Evolutionary conservation across 805 yeast species (phyloP), one percentile per base, ranked within the genome.

Genomic region (Candida ulmi): DNA sequence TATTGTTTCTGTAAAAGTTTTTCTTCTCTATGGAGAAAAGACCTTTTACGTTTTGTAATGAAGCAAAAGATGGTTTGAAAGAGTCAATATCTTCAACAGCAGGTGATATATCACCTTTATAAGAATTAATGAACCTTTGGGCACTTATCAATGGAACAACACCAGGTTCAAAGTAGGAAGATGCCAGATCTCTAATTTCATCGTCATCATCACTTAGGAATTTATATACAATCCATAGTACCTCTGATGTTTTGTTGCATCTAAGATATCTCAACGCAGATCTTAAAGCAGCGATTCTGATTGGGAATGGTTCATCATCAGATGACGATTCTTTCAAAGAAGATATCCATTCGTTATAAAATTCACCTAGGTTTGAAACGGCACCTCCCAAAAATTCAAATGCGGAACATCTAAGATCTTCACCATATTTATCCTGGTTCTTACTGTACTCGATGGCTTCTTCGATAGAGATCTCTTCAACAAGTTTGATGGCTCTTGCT

Each of bases 11-110:
- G 59, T 78, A 85, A 30, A 83, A 71, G 47, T 87, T 86, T 39
- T 71, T 74, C 49, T 75, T 76, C 53, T 88, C 96, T 7, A 71
- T 60, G 6, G 78, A 77, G 57, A 87, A 88, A 30, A 88, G 55
- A 3, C 68, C 62, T 16, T 65, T 59, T 17, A 59, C 64, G 6
- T 45, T 41, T n/a, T 33, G 32, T 30, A 42, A 35, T 12, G 45
- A 40, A 3, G 43, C 32, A 26, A 52, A 48, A 11, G 46, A 38
- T 19, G 56, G 58, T 2, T 39, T 33, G 25, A 47, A 43, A 5
- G 35, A 21, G 30, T 55, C 32, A 8, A 45, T 41, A 9, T 42
- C 32, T n/a, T 41, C 16, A 5, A 44, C 34, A 2, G 59, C 44
- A 11, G 44, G 43, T 7, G 19, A 8, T 16, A 19, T 24, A 1